These are phyloP conservation scores for Salix koriyanagi DNA, from an alignment of 345 rosid genomes.

Conservation along the genomic window DNA sequence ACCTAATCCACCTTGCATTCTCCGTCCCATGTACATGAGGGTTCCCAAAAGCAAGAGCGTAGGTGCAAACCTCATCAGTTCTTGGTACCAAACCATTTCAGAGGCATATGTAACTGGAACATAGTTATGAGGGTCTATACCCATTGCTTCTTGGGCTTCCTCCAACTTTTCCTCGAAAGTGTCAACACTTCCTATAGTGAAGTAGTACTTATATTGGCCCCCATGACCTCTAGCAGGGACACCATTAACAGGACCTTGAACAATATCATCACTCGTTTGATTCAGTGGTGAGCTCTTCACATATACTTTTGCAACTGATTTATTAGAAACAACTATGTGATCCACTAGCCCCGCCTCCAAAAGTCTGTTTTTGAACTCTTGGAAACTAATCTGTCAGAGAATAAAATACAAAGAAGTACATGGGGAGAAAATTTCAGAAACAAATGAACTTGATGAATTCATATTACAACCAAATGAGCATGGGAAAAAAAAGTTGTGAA, in stretches of 20 bases:
- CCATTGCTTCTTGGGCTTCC: slow-evolving; percentile 84
- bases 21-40: slow-evolving; percentile 60
- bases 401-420: background rate
- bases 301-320: slow-evolving; percentile 87
- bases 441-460: background rate
- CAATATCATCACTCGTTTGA: slow-evolving; percentile 34
- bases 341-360: slow-evolving; percentile 92
- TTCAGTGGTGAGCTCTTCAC: slow-evolving; percentile 53
- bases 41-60: slow-evolving; percentile 75
- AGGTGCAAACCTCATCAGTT: slow-evolving; percentile 75
- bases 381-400: slow-evolving; percentile 79
- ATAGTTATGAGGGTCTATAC: slow-evolving; percentile 66
- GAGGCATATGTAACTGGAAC: slow-evolving; percentile 77
- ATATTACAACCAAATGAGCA: background rate
- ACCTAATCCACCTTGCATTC: slow-evolving; percentile 86
- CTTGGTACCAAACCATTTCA: slow-evolving; percentile 76
- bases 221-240: slow-evolving; percentile 41
- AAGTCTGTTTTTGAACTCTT: slow-evolving; percentile 90
- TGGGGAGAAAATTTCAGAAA: background rate
- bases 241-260: slow-evolving; percentile 35
- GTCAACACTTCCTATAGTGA: slow-evolving; percentile 90
- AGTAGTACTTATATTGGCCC: slow-evolving; percentile 74
- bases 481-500: too few species aligned
- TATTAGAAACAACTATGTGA: slow-evolving; percentile 80
- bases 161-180: slow-evolving; percentile 92